Percentiles rank a stretch among this genome's conserved stretches.
Conservation (phyloP, 140 eudicot genomes). For the Anethum foeniculum region DNA sequence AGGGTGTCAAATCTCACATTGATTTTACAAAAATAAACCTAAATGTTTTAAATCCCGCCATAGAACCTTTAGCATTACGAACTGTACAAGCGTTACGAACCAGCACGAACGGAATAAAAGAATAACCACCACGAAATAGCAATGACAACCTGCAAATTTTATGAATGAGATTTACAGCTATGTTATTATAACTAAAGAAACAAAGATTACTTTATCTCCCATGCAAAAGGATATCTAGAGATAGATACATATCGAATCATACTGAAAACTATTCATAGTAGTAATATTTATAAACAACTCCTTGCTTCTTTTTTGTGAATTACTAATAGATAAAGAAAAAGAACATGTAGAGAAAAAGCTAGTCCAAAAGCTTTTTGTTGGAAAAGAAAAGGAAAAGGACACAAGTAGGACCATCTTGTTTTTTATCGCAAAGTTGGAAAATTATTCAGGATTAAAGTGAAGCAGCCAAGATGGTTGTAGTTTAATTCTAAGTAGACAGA, state of each 20-base stretch:
- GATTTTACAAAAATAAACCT: too few relatives aligned
- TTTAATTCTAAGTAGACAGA: neutral
- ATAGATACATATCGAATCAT: too few relatives aligned
- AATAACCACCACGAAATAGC: too few relatives aligned
- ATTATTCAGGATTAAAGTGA: neutral
- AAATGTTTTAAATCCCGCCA: too few relatives aligned
- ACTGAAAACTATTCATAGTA: neutral
- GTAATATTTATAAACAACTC: neutral
- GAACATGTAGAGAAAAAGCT: neutral
- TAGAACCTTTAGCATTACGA: too few relatives aligned
- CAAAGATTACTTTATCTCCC: too few relatives aligned
- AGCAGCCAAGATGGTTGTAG: neutral
- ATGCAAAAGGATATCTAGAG: too few relatives aligned
- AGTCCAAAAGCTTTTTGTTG: slow-evolving; percentile 7
- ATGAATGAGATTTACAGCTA: too few relatives aligned
- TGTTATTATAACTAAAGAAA: neutral
- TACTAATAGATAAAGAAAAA: neutral
- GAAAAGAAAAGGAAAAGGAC: slow-evolving; percentile 9
- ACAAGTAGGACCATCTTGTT: slow-evolving; percentile 5
- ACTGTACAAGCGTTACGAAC: too few relatives aligned
- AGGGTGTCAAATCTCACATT: too few relatives aligned
- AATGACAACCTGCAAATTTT: too few relatives aligned
- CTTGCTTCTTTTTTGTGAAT: neutral
- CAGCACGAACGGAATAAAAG: too few relatives aligned
- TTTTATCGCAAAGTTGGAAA: neutral